Evolutionary conservation across 1,284 basidiomycete species (phyloP).

Genomic region (Exobasidium rhododendri): DNA sequence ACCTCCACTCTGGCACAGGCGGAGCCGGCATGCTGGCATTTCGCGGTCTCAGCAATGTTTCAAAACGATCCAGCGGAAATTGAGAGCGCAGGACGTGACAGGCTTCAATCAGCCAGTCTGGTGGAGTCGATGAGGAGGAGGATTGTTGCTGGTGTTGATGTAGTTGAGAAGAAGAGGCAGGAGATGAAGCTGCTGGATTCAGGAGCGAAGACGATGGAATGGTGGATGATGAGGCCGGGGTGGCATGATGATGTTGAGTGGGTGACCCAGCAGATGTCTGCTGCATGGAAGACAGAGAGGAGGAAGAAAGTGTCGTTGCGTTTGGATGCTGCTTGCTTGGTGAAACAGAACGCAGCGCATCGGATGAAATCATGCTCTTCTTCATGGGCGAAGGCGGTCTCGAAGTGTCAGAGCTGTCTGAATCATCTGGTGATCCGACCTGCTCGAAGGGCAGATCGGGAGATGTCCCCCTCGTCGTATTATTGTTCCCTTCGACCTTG

Average conservation of each 20-base stretch:
- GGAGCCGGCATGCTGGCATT: slow-evolving; percentile 27
- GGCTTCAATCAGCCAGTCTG: slow-evolving; percentile 69
- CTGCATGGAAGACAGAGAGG: too few species aligned
- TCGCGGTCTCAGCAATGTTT: slow-evolving; percentile 33
- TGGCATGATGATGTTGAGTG: neutral
- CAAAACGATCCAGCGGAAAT: slow-evolving; percentile 78
- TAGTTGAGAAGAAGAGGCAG: slow-evolving; percentile 18
- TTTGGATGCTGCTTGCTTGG: neutral
- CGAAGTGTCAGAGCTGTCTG: slow-evolving; percentile 15
- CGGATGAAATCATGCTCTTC: neutral
- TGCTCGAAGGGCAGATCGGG: slow-evolving; percentile 46
- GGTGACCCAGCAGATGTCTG: too few species aligned
- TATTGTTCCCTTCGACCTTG: too few species aligned
- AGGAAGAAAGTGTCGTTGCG: neutral
- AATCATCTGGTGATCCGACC: slow-evolving; percentile 43
- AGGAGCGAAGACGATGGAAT: too few species aligned
- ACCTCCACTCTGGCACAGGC: slow-evolving; percentile 69
- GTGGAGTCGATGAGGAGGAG: slow-evolving; percentile 58
- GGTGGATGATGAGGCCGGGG: neutral
- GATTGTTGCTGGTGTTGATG: slow-evolving; percentile 17
- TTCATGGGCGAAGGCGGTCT: neutral
- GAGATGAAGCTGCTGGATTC: neutral
- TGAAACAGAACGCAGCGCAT: neutral
- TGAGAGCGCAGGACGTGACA: slow-evolving; percentile 66
- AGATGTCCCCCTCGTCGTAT: slow-evolving; percentile 18